Base-by-base conservation (phyloP, 1,284 basidiomycete species). In the Sanghuangporus baumii region DNA sequence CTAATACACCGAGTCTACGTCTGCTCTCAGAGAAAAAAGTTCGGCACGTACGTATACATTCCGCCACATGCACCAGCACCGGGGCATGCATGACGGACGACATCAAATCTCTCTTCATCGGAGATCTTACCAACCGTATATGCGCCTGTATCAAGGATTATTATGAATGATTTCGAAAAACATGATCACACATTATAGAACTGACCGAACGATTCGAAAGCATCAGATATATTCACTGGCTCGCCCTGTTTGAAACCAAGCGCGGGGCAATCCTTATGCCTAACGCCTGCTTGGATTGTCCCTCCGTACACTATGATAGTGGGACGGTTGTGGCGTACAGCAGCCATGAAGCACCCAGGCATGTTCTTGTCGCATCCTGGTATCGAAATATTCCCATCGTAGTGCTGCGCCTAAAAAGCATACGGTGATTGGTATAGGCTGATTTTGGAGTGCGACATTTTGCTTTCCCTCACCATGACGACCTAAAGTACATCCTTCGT, bases 291-390 rank as follows among this genome's bases (percentile, higher is more conserved):
- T 71, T 87, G 84, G 61, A 94, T 94, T 2, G 92, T 92, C 16
- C 92, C 92, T 16, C 92, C 92, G 73, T 94, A 94, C 5, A 94
- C 82, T 63, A 94, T 86, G 69, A 95, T 84, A 0, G 91, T 93
- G 1, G 92, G 92, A 3, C 93, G 81, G 71, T 94, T 94, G 75
- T 92, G 89, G 59, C 91, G 85, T 34, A 78, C 87, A 1, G 90
- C 90, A 8, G 93, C 93, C 71, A 95, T 94, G 65, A 95, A 79
- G 67, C 88, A 90, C 23, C 92, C 94, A 14, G 94, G 94, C 92
- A 94, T 95, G 72, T 95, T 95, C 78, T 96, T 96, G 77, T 96
- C 93, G 68, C 93, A 95, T 66, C 88, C 89, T 34, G 88, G 91
- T 64, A 91, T 80, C 2, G 88, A 84, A 65, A 94, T 91, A 69